phyloP scores from a whole-genome alignment of 2,329 filamentous ascomycete genomes.

The Claviceps lovelessii region DNA sequence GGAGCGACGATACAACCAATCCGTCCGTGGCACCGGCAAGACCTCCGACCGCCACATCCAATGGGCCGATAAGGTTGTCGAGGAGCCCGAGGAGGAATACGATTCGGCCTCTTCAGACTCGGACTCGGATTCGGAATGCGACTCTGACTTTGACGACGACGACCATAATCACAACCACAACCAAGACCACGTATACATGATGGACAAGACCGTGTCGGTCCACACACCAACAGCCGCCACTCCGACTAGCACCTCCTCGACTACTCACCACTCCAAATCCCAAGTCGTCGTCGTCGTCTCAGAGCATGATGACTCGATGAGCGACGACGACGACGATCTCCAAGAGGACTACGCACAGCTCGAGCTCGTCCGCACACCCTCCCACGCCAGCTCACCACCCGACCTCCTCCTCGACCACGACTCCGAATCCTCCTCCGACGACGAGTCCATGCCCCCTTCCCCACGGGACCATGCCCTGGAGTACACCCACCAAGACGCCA shows the following conservation, averaged over 20 bases:
- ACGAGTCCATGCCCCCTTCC: conserved; percentile 65
- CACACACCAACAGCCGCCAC: conserved; percentile 10
- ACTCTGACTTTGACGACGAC: conserved; percentile 17
- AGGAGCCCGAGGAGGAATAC: conserved; percentile 58
- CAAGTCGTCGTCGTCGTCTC: conserved; percentile 20
- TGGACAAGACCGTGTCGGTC: conserved; percentile 8
- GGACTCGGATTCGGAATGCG: conserved; percentile 24
- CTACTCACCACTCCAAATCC: conserved; percentile 9
- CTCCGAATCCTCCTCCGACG: conserved; percentile 55
- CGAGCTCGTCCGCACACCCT: conserved; percentile 53
- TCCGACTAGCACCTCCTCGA: background rate
- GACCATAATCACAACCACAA: no score
- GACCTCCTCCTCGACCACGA: conserved; percentile 53
- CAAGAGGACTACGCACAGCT: conserved; percentile 53
- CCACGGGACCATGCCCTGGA: conserved; percentile 43
- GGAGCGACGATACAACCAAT: conserved; percentile 96
- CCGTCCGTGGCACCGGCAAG: conserved; percentile 59
- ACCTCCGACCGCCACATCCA: conserved; percentile 61
- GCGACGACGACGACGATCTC: conserved; percentile 35
- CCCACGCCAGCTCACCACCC: conserved; percentile 51
- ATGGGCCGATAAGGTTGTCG: conserved; percentile 69
- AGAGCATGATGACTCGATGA: conserved; percentile 25
- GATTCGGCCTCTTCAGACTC: conserved; percentile 32
- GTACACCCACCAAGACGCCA: conserved; percentile 44
- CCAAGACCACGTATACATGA: conserved; percentile 27